phyloP scores from a whole-genome alignment of 331 rosid genomes.

The Ulmus americana region DNA sequence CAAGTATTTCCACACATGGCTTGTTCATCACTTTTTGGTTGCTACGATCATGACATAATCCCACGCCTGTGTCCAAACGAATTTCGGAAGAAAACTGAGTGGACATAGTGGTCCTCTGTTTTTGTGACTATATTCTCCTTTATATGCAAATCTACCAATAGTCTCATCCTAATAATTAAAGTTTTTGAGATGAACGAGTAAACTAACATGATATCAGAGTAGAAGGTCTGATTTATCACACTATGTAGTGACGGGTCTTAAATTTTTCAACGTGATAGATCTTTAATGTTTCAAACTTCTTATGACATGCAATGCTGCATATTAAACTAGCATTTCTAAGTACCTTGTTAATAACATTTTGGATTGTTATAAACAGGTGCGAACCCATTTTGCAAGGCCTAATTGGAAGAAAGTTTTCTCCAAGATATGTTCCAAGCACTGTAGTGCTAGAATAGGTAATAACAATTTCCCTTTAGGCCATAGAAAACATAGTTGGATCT shows the following conservation, averaged over 20 bases:
- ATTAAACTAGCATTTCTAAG: background rate
- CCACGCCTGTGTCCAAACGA: background rate
- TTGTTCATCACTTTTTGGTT: background rate
- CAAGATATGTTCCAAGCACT: constrained; percentile 84
- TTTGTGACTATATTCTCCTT: background rate
- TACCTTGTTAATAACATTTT: background rate
- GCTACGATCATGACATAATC: too few species aligned
- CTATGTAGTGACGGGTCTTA: too few species aligned
- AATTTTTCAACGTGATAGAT: too few species aligned
- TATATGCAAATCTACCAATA: too few species aligned
- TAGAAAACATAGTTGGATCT: background rate
- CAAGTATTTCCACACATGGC: background rate
- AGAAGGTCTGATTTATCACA: too few species aligned
- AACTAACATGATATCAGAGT: too few species aligned
- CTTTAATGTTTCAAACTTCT: too few species aligned
- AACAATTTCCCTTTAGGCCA: constrained; percentile 22
- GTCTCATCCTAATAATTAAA: too few species aligned
- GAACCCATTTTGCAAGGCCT: constrained; percentile 99
- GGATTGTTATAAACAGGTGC: constrained; percentile 50
- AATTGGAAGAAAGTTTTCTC: constrained; percentile 98
- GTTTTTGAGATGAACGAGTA: too few species aligned
- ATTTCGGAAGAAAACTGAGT: background rate
- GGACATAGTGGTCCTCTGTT: constrained; percentile 10
- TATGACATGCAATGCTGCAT: too few species aligned
- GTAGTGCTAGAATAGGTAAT: constrained; percentile 76